Evolutionary conservation across 164 flowering plant genomes (phyloP).

Genomic region (Vitis amurensis): DNA sequence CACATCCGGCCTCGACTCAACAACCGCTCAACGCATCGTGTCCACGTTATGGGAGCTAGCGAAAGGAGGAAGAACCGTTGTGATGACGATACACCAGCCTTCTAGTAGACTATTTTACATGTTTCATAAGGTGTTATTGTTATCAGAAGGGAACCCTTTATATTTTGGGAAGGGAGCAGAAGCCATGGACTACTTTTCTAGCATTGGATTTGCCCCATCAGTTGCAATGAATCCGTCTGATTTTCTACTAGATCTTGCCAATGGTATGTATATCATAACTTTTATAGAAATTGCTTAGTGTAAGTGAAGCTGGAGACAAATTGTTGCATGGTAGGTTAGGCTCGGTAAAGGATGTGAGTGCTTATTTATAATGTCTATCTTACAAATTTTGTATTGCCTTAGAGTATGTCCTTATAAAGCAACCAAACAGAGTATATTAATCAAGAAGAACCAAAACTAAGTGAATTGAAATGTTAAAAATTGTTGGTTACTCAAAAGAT

Average conservation of each 20-base stretch:
- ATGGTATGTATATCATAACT: slow-evolving; percentile 44
- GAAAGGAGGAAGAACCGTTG: slow-evolving; percentile 55
- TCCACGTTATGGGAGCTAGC: slow-evolving; percentile 60
- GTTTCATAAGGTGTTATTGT: slow-evolving; percentile 68
- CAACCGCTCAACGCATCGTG: slow-evolving; percentile 67
- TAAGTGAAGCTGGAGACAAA: no score
- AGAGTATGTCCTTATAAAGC: no score
- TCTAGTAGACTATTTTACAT: slow-evolving; percentile 70
- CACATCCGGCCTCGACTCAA: slow-evolving; percentile 79
- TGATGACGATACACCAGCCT: slow-evolving; percentile 83
- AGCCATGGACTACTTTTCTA: slow-evolving; percentile 62
- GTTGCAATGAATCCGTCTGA: slow-evolving; percentile 80
- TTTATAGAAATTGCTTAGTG: background rate
- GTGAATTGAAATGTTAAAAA: no score
- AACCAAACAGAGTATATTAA: no score
- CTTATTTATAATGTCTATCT: no score
- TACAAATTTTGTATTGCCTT: background rate
- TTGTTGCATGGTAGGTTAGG: no score
- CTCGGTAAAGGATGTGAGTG: no score
- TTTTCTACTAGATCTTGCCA: slow-evolving; percentile 78
- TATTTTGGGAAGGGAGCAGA: slow-evolving; percentile 63
- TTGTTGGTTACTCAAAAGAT: no score
- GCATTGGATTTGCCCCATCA: slow-evolving; percentile 52
- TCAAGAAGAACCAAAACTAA: no score
- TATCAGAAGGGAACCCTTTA: slow-evolving; percentile 65